A percentile compares a stretch with the other conserved stretches of the same genome.
Conservation (phyloP, 441 rosid species). For the Rhodomyrtus psidioides region DNA sequence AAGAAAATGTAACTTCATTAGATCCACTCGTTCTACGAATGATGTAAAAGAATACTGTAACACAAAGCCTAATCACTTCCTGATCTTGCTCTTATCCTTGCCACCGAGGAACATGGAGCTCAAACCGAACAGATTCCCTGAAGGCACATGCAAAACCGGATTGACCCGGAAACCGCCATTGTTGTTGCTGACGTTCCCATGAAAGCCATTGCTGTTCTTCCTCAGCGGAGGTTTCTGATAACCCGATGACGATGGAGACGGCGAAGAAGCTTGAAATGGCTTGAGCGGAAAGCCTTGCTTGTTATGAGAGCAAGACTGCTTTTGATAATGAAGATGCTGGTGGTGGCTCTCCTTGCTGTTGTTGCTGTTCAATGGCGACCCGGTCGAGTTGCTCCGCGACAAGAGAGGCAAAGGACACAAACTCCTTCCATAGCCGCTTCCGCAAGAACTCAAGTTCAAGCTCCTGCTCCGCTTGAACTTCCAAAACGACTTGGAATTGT, state of each 20-base stretch:
- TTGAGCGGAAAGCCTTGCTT: background rate
- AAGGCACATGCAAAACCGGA: slow-evolving; percentile 66
- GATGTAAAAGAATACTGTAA: background rate
- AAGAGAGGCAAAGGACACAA: slow-evolving; percentile 11
- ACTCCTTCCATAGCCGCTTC: slow-evolving; percentile 3
- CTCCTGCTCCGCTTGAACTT: slow-evolving; percentile 16
- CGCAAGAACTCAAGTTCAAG: background rate
- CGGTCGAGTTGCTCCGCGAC: slow-evolving; percentile 15
- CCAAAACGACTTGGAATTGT: slow-evolving; percentile 14
- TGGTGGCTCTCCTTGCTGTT: background rate
- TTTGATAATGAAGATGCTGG: background rate
- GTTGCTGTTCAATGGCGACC: background rate
- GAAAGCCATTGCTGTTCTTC: background rate
- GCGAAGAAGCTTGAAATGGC: background rate
- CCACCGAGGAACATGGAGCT: slow-evolving; percentile 60
- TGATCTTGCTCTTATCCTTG: slow-evolving; percentile 59
- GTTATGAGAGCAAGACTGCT: background rate
- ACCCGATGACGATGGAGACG: background rate
- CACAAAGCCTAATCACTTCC: slow-evolving; percentile 19
- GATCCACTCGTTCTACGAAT: background rate
- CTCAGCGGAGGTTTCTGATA: background rate
- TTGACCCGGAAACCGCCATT: slow-evolving; percentile 16
- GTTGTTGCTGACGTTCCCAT: background rate
- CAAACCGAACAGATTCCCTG: slow-evolving; percentile 69
- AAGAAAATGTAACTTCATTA: background rate